Percentiles rank a stretch among this genome's conserved stretches.
These are phyloP conservation scores for Ambrosia artemisiifolia DNA, from an alignment of 129 eudicot genomes.

Conservation along the genomic window DNA sequence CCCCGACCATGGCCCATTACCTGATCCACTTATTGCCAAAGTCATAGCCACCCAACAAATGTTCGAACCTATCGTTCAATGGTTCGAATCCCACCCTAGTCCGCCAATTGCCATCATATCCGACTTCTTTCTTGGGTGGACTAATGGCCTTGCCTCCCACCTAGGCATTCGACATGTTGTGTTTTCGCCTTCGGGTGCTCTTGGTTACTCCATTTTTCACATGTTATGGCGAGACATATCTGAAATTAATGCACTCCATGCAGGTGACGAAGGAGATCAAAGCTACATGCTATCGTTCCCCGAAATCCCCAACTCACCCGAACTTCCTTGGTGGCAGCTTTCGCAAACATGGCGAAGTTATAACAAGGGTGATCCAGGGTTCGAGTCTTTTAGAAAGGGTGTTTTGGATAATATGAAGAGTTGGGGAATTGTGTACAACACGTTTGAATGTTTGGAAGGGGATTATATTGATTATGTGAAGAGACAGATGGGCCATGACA, in stretches of 20 bases:
- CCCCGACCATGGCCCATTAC: constrained; percentile 33
- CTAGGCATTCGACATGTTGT: constrained; percentile 30
- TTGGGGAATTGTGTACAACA: constrained; percentile 41
- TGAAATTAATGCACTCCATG: background rate
- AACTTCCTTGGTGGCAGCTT: constrained; percentile 26
- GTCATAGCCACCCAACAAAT: constrained; percentile 6
- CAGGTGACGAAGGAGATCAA: background rate
- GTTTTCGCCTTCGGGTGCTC: constrained; percentile 40
- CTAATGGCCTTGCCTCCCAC: constrained; percentile 20
- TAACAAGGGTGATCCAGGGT: constrained; percentile 22
- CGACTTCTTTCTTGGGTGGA: constrained; percentile 52
- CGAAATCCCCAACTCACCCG: constrained; percentile 31
- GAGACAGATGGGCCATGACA: constrained; percentile 32
- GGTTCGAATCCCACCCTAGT: constrained; percentile 20
- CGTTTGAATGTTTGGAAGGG: constrained; percentile 34
- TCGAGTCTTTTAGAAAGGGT: constrained; percentile 19
- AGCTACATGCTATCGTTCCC: constrained; percentile 19
- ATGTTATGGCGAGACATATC: constrained; percentile 18
- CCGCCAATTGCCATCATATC: constrained; percentile 27
- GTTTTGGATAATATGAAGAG: constrained; percentile 21
- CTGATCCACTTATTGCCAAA: constrained; percentile 21
- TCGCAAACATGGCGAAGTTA: background rate
- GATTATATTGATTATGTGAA: constrained; percentile 26
- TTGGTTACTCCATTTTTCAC: constrained; percentile 9
- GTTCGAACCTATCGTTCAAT: constrained; percentile 10